Evolutionary conservation across 78 protist genomes (phyloP).

Genomic region (Ministeria vibrans): DNA sequence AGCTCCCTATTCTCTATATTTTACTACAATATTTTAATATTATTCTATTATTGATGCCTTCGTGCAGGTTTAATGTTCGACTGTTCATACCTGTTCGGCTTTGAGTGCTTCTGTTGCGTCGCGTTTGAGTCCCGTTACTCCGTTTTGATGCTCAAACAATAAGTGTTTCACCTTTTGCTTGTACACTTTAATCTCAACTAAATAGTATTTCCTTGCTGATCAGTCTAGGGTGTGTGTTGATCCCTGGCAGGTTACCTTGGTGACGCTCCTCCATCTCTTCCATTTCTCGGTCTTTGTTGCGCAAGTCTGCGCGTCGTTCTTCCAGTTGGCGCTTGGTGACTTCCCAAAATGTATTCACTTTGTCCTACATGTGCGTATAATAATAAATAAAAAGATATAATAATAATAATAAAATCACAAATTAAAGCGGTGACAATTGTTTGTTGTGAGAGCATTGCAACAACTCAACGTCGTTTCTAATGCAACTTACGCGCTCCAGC

Average conservation of each 20-base stretch:
- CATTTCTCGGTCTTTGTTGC: constrained; percentile 72
- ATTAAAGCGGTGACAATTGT: too few relatives aligned
- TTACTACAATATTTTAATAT: too few relatives aligned
- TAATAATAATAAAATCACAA: too few relatives aligned
- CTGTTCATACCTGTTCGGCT: too few relatives aligned
- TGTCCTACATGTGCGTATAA: constrained; percentile 48
- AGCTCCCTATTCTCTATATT: too few relatives aligned
- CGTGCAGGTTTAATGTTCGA: too few relatives aligned
- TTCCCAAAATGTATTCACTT: constrained; percentile 67
- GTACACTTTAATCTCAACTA: constrained; percentile 64
- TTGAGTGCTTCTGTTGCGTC: constrained; percentile 27
- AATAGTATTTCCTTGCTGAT: neutral
- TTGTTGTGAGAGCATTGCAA: too few relatives aligned
- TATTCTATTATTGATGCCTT: too few relatives aligned
- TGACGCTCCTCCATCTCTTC: constrained; percentile 69
- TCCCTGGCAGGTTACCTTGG: constrained; percentile 15
- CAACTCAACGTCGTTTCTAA: too few relatives aligned
- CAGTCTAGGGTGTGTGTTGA: too few relatives aligned
- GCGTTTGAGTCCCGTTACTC: constrained; percentile 41
- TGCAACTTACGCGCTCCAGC: constrained; percentile 59
- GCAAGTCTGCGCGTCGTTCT: constrained; percentile 44
- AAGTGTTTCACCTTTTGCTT: constrained; percentile 78
- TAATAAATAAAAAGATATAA: too few relatives aligned
- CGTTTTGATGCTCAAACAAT: constrained; percentile 71
- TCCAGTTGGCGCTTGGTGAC: constrained; percentile 65